These are phyloP conservation scores for Dactylis glomerata DNA, from an alignment of 176 grass and related monocot species.

Conservation along the genomic window DNA sequence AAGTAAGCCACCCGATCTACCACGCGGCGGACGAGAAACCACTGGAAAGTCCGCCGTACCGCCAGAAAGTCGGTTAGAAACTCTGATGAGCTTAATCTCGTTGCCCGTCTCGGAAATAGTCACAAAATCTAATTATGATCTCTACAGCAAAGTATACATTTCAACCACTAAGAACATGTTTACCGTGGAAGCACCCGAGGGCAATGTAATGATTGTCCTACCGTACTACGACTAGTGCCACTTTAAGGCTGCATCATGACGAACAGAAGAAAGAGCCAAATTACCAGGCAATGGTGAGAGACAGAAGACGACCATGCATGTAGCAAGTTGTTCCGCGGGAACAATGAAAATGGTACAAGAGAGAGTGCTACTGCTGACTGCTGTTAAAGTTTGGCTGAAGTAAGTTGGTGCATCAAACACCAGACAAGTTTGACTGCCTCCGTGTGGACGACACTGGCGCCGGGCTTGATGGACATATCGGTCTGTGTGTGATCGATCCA, in stretches of 20 bases:
- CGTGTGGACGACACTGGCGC: not conserved
- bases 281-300: slow-evolving; percentile 9
- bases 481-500: not conserved
- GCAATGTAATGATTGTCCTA: slow-evolving; percentile 26
- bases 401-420: slow-evolving; percentile 3
- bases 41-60: no score
- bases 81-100: no score
- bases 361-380: not conserved
- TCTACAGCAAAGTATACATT: no score
- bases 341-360: not conserved
- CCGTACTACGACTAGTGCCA: not conserved
- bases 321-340: not conserved
- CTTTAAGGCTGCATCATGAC: slow-evolving; percentile 38
- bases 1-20: no score
- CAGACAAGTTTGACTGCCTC: slow-evolving; percentile 27
- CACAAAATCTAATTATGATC: no score
- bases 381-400: slow-evolving; percentile 28
- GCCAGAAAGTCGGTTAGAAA: no score
- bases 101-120: no score
- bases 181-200: not conserved
- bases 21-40: no score
- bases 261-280: slow-evolving; percentile 29
- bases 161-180: not conserved
- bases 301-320: not conserved
- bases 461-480: slow-evolving; percentile 9